Base-by-base conservation (phyloP, 2,329 filamentous ascomycete species). In the Alternaria conjuncta region DNA sequence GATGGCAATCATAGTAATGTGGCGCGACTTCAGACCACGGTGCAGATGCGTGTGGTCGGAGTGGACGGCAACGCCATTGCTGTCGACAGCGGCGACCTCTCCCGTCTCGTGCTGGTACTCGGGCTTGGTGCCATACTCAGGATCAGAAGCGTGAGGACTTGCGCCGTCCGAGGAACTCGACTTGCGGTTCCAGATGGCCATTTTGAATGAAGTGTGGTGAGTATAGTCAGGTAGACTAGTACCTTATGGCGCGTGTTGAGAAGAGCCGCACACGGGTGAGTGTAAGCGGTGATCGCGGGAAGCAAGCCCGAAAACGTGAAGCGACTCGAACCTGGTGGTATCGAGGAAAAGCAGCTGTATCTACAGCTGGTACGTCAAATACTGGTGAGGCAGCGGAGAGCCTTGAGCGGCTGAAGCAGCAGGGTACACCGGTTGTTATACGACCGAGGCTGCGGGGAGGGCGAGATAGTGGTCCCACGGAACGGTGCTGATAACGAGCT, bases 1-100 rank as follows among this genome's bases (percentile, higher is more conserved):
- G 63, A 93, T 91, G 69, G 91, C 91, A 80, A 88, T 88, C 86
- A 88, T 88, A 71, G 85, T 84, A 60, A 88, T 85, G 64, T 87
- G 86, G 53, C 86, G 80, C 36, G 85, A 84, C 65, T 84, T 83
- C 21, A 88, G 80, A 47, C 84, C 85, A 68, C 86, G 84, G 65
- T 86, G 84, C 50, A 87, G 79, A 64, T 82, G 74, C 55, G 60
- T n/a, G 43, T 76, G 65, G 55, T 78, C 78, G 1, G 49, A 10
- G 60, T 78, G 71, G 3, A 69, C n/a, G 21, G 70, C 67, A 26
- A 69, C 72, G 32, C 76, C 77, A 64, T 79, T 72, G 32, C 53
- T 32, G 36, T 66, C 67, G 7, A 74, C 49, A 4, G 57, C 55
- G 9, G 64, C 63, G 2, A 64, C 57, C 25, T 69, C 65, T 32